A percentile compares a stretch with the other conserved stretches of the same genome.
These are phyloP conservation scores for Exophiala viscosa DNA, from an alignment of 2,329 filamentous ascomycete species.

Conservation along the genomic window DNA sequence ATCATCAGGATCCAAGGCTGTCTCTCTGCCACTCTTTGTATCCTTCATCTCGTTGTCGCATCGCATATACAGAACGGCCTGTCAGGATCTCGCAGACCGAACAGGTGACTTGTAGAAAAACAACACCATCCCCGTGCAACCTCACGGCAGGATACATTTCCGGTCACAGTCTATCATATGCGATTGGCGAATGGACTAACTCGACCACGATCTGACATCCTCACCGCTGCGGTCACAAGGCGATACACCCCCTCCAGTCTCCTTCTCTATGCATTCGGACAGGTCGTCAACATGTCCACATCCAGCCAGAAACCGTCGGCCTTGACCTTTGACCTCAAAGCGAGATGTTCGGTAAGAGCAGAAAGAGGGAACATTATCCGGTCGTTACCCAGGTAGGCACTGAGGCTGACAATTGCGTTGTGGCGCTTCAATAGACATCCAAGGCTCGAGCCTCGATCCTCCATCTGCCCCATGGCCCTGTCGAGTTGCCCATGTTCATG, in stretches of 20 bases:
- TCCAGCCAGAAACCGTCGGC: slow-evolving; percentile 47
- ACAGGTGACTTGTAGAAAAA: slow-evolving; percentile 7
- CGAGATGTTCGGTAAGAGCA: slow-evolving; percentile 70
- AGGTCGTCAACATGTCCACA: slow-evolving; percentile 23
- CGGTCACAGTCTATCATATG: slow-evolving; percentile 17
- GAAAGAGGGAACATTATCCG: not conserved
- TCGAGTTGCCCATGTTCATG: slow-evolving; percentile 94
- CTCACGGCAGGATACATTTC: slow-evolving; percentile 14
- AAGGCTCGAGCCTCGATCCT: slow-evolving; percentile 87
- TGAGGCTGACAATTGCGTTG: too few species aligned
- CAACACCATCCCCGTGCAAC: slow-evolving; percentile 14
- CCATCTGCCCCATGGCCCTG: slow-evolving; percentile 83
- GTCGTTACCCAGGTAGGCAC: too few species aligned
- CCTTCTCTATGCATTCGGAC: slow-evolving; percentile 21
- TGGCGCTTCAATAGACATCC: too few species aligned
- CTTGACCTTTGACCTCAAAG: slow-evolving; percentile 72
- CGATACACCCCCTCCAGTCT: not conserved
- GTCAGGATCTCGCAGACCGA: not conserved
- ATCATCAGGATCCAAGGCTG: not conserved
- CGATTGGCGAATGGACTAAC: slow-evolving; percentile 12
- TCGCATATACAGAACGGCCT: not conserved
- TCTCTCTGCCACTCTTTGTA: not conserved
- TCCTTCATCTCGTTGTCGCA: slow-evolving; percentile 1
- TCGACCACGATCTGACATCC: slow-evolving; percentile 18
- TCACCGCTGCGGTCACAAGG: slow-evolving; percentile 19